Evolutionary conservation across 129 eudicot species (phyloP), one percentile per base, ranked within the genome.

Genomic region (Escallonia rubra): DNA sequence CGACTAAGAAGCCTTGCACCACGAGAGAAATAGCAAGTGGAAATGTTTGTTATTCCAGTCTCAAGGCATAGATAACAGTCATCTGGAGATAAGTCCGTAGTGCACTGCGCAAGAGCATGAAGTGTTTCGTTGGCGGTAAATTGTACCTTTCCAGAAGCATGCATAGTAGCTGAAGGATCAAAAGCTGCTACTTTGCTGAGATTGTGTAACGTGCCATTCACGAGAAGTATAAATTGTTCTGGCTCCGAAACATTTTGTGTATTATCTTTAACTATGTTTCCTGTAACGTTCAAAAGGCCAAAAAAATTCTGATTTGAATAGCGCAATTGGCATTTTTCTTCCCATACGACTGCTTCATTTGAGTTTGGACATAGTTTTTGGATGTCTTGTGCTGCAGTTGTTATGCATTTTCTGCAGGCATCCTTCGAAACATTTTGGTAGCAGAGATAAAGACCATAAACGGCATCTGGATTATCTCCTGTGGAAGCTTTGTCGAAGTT

Each of bases 31-130:
- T 23, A 23, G 34, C 34, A 23, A 23, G 34, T 46, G 7, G 62
- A 72, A 72, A 63, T 43, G 43, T 63, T 45, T 43, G 76, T 23
- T 13, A 72, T 63, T 53, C 69, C 63, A 16, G 14, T 12, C 54
- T 10, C 6, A 16, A 76, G 68, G 61, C 80, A 76, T 2, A 45
- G 8, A 4, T 9, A 1, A 43, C 75, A 76, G 34, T 57, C 61
- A 7, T 44, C 43, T 6, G 66, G 41, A 10, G 70, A 69, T 61
- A 76, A 69, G 64, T 68, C 70, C 12, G 57, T 8, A 55, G 75
- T 68, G 57, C 80, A 76, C 80, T 76, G 80, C 10, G 41, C 74
- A 43, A 69, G 10, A 3, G 70, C 71, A 57, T 69, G 7, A 4
- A 76, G 13, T 5, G 49, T 48, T 13, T 57, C 10, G 2, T 6